These are phyloP conservation scores for Verticillium nonalfalfae DNA, from an alignment of 2,329 filamentous ascomycete genomes.

Conservation along the genomic window DNA sequence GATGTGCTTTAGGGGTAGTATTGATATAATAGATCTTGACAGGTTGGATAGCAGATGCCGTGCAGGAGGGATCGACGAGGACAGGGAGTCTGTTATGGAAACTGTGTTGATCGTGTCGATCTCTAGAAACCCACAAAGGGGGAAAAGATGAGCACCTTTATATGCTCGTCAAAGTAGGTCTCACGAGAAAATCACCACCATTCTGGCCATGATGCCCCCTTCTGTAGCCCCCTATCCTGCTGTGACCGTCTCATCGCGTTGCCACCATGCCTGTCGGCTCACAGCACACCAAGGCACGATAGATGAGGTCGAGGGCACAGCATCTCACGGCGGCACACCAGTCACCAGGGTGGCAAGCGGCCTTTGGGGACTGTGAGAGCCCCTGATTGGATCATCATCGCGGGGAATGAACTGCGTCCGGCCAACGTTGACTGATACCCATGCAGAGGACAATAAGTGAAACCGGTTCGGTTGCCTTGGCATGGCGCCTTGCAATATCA, in stretches of 20 bases:
- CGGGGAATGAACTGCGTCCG: neutral
- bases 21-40: neutral
- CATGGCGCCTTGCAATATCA: neutral
- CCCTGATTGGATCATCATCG: neutral
- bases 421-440: neutral
- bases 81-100: neutral
- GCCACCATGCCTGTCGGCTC: neutral
- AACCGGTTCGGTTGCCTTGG: neutral
- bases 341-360: neutral
- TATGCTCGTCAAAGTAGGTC: neutral
- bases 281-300: neutral
- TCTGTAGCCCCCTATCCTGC: neutral
- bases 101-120: neutral
- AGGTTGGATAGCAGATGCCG: neutral
- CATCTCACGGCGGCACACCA: neutral
- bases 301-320: neutral
- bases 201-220: neutral
- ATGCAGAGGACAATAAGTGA: neutral
- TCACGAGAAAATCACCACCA: neutral
- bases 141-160: neutral
- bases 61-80: neutral
- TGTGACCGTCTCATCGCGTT: neutral
- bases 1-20: neutral
- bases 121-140: neutral
- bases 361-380: neutral